Conservation (phyloP, 2,329 filamentous ascomycete genomes). For the Colletotrichum lupini region DNA sequence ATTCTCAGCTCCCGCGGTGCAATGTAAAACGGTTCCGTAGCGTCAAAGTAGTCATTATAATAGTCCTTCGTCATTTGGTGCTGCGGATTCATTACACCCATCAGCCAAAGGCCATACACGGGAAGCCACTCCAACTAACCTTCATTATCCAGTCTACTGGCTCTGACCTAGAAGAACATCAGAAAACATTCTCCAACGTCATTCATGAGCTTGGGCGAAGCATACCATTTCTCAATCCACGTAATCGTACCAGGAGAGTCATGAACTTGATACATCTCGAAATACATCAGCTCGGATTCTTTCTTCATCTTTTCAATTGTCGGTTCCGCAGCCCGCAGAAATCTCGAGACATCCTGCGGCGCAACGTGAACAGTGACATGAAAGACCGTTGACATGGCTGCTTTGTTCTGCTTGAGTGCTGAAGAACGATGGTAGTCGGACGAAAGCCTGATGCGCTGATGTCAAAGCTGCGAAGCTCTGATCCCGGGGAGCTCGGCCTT, state of each 20-base stretch:
- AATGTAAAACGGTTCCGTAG: constrained; percentile 29
- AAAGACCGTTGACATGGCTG: constrained; percentile 26
- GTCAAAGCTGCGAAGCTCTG: not conserved
- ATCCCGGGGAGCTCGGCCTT: not conserved
- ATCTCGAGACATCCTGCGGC: constrained; percentile 24
- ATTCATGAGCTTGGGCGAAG: fast-evolving
- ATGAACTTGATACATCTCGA: constrained; percentile 31
- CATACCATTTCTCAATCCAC: constrained; percentile 32
- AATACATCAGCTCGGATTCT: constrained; percentile 27
- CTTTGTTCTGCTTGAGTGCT: not conserved
- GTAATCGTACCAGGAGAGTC: constrained; percentile 29
- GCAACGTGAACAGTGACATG: constrained; percentile 28
- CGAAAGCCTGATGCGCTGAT: not conserved
- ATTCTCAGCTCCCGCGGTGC: constrained; percentile 20
- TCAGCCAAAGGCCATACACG: not conserved
- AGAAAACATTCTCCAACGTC: not conserved
- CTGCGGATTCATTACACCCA: not conserved
- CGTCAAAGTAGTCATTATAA: constrained; percentile 29
- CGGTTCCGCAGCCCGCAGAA: constrained; percentile 15
- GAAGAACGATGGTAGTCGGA: not conserved
- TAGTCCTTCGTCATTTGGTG: constrained; percentile 34
- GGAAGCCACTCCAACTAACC: not conserved
- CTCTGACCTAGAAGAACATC: constrained; percentile 5
- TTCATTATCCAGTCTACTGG: constrained; percentile 32
- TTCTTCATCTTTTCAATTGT: constrained; percentile 30